Conservation (phyloP, 208 protist genomes). For the Trypanosoma scelopori region DNA sequence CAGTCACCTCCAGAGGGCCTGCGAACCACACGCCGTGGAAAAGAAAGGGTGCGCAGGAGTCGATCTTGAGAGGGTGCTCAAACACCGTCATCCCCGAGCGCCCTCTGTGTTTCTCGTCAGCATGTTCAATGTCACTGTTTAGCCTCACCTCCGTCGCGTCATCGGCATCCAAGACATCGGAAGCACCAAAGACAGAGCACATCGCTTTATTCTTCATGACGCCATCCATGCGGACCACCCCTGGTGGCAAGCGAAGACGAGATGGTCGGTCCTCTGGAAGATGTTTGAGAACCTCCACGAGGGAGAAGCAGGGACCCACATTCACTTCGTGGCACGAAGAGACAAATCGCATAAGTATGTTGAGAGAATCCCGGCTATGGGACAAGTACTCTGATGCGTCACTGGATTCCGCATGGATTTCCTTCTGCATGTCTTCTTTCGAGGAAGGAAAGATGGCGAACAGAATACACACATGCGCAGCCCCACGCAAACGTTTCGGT, state of each 20-base stretch:
- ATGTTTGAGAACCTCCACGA: not conserved
- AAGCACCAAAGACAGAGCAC: slow-evolving; percentile 15
- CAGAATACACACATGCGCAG: too few relatives aligned
- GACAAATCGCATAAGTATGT: slow-evolving; percentile 11
- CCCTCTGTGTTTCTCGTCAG: not conserved
- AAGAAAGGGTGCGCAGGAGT: slow-evolving; percentile 39
- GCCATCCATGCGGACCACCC: not conserved
- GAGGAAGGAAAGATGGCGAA: too few relatives aligned
- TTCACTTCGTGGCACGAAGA: not conserved
- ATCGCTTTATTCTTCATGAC: slow-evolving; percentile 21
- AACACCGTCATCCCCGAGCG: slow-evolving; percentile 20
- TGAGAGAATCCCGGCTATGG: not conserved
- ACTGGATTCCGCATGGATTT: not conserved
- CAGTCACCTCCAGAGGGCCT: slow-evolving; percentile 38
- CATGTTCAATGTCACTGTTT: not conserved
- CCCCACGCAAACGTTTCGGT: too few relatives aligned
- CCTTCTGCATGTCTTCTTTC: not conserved
- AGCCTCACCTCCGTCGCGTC: not conserved
- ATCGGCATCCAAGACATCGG: not conserved
- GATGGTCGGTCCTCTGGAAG: slow-evolving; percentile 4
- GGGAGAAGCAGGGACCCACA: slow-evolving; percentile 1
- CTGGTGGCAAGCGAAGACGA: slow-evolving; percentile 7
- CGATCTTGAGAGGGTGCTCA: slow-evolving; percentile 38
- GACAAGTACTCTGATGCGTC: not conserved
- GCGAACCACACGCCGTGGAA: slow-evolving; percentile 54